phyloP scores from a whole-genome alignment of 495 filamentous ascomycete species.

The Geoglossum glabrum region DNA sequence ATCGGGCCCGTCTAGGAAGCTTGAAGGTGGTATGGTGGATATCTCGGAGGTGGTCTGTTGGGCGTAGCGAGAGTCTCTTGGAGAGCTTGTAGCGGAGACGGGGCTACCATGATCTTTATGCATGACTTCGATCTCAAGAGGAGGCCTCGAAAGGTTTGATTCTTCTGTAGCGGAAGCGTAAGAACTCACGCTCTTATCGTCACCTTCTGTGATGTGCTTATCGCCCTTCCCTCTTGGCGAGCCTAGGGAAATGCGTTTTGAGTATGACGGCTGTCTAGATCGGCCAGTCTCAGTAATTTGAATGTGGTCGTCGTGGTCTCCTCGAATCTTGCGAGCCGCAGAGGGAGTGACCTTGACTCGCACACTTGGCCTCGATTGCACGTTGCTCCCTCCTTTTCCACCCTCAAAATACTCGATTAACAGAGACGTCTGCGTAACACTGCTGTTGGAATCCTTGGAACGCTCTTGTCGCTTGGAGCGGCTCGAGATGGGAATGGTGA shows the following conservation, averaged over 20 bases:
- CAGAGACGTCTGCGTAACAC: slow-evolving; percentile 59
- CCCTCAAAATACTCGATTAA: slow-evolving; percentile 97
- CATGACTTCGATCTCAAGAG: slow-evolving; percentile 72
- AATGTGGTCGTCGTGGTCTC: slow-evolving; percentile 45
- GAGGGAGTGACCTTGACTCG: slow-evolving; percentile 87
- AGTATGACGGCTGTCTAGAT: slow-evolving; percentile 42
- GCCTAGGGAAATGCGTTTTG: slow-evolving; percentile 39
- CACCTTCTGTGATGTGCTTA: slow-evolving; percentile 28
- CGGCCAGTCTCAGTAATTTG: slow-evolving; percentile 61
- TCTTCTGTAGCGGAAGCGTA: slow-evolving; percentile 60
- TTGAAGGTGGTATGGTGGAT: slow-evolving; percentile 77
- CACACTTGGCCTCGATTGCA: slow-evolving; percentile 64
- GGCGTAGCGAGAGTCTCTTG: slow-evolving; percentile 37
- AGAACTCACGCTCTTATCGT: slow-evolving; percentile 39
- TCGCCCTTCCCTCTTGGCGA: slow-evolving; percentile 29
- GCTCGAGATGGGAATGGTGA: slow-evolving; percentile 53
- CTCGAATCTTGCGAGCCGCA: slow-evolving; percentile 30
- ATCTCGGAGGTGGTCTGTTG: slow-evolving; percentile 52
- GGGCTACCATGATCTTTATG: slow-evolving; percentile 35
- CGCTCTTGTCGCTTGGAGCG: slow-evolving; percentile 30
- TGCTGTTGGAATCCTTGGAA: slow-evolving; percentile 32
- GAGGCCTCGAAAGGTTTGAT: slow-evolving; percentile 44
- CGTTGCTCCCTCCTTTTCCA: slow-evolving; percentile 39
- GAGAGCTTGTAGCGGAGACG: slow-evolving; percentile 26
- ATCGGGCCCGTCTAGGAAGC: slow-evolving; percentile 51